Percentiles rank a stretch among this genome's conserved stretches.
Conservation (phyloP, 768 basidiomycete genomes). For the Albatrellus ellisii region DNA sequence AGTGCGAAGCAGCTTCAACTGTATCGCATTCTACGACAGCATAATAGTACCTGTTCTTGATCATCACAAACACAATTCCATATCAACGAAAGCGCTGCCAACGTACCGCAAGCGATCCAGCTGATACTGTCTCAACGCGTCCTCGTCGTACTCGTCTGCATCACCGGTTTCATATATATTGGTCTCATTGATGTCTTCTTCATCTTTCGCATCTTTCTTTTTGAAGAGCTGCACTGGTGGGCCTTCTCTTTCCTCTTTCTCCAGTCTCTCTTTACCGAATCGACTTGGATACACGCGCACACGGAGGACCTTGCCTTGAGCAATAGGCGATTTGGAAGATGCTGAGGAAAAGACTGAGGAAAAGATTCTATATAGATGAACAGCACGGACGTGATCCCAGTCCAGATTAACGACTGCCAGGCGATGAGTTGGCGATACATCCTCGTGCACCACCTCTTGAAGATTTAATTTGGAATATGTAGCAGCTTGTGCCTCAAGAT, state of each 20-base stretch:
- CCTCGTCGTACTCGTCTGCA: slow-evolving; percentile 76
- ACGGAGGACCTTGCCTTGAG: slow-evolving; percentile 54
- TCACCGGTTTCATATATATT: slow-evolving; percentile 54
- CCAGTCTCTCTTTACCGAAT: slow-evolving; percentile 83
- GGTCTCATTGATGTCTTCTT: slow-evolving; percentile 49
- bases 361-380: slow-evolving; percentile 86
- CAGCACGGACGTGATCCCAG: slow-evolving; percentile 91
- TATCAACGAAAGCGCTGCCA: neutral
- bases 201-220: slow-evolving; percentile 25
- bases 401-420: slow-evolving; percentile 92
- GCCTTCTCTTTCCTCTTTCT: slow-evolving; percentile 78
- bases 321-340: slow-evolving; percentile 27
- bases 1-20: slow-evolving; percentile 59
- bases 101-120: slow-evolving; percentile 80
- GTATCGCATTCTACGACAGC: slow-evolving; percentile 86
- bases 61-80: slow-evolving; percentile 1
- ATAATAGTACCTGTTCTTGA: slow-evolving; percentile 70
- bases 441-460: slow-evolving; percentile 32
- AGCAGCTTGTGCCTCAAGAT: slow-evolving; percentile 63
- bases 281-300: slow-evolving; percentile 88
- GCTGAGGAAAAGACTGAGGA: slow-evolving; percentile 66
- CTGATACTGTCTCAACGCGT: slow-evolving; percentile 82
- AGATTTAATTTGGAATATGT: slow-evolving; percentile 32
- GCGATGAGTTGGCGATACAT: slow-evolving; percentile 42
- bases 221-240: slow-evolving; percentile 80